Evolutionary conservation across 2,329 filamentous ascomycete species (phyloP), one percentile per base, ranked within the genome.

Genomic region (Trichoderma arundinaceum): DNA sequence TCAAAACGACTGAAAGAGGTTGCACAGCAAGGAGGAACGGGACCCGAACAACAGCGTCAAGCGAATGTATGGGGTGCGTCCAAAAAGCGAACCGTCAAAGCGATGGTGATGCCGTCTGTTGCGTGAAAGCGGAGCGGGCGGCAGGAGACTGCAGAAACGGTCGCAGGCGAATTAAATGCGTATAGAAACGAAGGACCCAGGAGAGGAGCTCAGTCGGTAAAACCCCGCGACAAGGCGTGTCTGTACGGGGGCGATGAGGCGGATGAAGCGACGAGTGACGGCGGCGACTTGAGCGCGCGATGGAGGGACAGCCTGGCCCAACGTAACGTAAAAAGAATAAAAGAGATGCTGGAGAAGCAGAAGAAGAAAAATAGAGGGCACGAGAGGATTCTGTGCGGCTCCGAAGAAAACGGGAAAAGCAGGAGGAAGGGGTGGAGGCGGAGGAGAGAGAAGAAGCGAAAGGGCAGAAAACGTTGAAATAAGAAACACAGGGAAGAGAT

Each of bases 31-130:
- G 13, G 39, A 68, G 69, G 68, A 60, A 68, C 70, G 22, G 22
- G 69, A 73, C 73, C 74, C 77, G 77, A 74, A 75, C 76, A 78
- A 53, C 72, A 79, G 80, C 81, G 73, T 82, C 80, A 78, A 82
- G 80, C 79, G 65, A 67, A 60, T 60, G 77, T 79, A 78, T 75
- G 75, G 72, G 22, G 70, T 70, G 72, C 73, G 71, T 73, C 70
- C 71, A 74, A 74, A 71, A 70, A 69, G 68, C 71, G 74, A 79
- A 62, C 80, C 78, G 78, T 80, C 77, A 77, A 81, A 78, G 77
- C 74, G 72, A 72, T 71, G 72, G 38, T n/a, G 53, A 49, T 7
- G 35, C 56, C 46, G 48, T 66, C 35, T 22, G 15, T 38, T 7
- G 35, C 10, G 35, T 38, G 35, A 10, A 38, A 38, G 46, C 38